phyloP scores from a whole-genome alignment of 768 basidiomycete genomes.

The Dioszegia aurantiaca region DNA sequence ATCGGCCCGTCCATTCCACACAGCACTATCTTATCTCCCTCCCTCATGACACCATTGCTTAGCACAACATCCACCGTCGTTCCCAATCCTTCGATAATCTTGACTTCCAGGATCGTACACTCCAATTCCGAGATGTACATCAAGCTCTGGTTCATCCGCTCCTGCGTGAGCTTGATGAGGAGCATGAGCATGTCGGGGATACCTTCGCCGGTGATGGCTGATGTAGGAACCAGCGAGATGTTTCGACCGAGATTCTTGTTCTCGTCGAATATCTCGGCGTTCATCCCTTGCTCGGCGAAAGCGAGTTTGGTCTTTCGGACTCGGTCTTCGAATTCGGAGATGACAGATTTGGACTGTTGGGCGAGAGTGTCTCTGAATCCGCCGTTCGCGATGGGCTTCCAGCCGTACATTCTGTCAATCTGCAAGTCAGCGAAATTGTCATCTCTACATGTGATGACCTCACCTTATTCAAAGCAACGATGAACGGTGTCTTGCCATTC shows the following conservation, averaged over 20 bases:
- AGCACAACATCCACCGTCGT: slow-evolving; percentile 96
- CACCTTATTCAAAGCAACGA: slow-evolving; percentile 79
- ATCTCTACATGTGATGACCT: not conserved
- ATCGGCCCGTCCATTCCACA: slow-evolving; percentile 98
- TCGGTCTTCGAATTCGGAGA: slow-evolving; percentile 90
- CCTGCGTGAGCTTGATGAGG: slow-evolving; percentile 92
- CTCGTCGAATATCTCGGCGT: slow-evolving; percentile 91
- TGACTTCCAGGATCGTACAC: slow-evolving; percentile 97
- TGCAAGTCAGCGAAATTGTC: slow-evolving; percentile 57
- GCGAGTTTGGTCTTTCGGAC: slow-evolving; percentile 78
- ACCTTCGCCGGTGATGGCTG: slow-evolving; percentile 96
- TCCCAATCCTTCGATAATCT: slow-evolving; percentile 95
- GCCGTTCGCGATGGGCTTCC: slow-evolving; percentile 85
- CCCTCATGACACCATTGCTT: slow-evolving; percentile 85
- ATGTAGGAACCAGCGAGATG: slow-evolving; percentile 95
- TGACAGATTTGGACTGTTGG: slow-evolving; percentile 71
- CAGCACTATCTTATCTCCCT: slow-evolving; percentile 90
- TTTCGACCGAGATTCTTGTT: slow-evolving; percentile 93
- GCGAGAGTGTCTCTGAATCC: slow-evolving; percentile 87
- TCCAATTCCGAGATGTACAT: slow-evolving; percentile 98
- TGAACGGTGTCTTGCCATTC: slow-evolving; percentile 95
- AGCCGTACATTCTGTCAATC: slow-evolving; percentile 98
- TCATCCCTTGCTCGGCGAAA: slow-evolving; percentile 96
- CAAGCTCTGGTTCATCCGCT: slow-evolving; percentile 92
- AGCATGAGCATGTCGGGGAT: slow-evolving; percentile 99